A percentile compares a stretch with the other conserved stretches of the same genome.
Evolutionary conservation across 1,284 basidiomycete species (phyloP).

Genomic region (Leccinum angustisporum): DNA sequence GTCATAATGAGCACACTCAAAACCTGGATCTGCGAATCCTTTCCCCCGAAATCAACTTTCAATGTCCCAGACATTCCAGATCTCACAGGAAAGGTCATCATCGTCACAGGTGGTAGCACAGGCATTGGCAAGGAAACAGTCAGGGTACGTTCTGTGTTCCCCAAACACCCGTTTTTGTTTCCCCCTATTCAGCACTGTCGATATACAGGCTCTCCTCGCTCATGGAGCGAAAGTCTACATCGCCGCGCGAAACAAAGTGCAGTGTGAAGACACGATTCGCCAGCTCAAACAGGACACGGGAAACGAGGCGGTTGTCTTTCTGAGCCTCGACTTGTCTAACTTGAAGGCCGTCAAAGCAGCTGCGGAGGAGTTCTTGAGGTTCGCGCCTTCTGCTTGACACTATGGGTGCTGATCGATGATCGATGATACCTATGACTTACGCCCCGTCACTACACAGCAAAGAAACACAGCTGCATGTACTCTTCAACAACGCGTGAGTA

Average conservation of each 20-base stretch:
- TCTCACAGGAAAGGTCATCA: slow-evolving; percentile 28
- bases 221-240: slow-evolving; percentile 62
- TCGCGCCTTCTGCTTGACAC: background rate
- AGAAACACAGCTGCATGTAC: background rate
- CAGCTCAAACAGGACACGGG: slow-evolving; percentile 44
- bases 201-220: slow-evolving; percentile 40
- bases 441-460: background rate
- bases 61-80: slow-evolving; percentile 26
- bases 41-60: slow-evolving; percentile 19
- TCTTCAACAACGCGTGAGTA: background rate
- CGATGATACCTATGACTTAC: background rate
- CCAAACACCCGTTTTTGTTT: background rate
- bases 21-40: slow-evolving; percentile 13
- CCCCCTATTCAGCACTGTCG: background rate
- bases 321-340: slow-evolving; percentile 59
- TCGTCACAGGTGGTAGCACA: slow-evolving; percentile 32
- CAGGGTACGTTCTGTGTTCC: slow-evolving; percentile 6
- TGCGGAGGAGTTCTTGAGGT: slow-evolving; percentile 47
- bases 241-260: slow-evolving; percentile 45
- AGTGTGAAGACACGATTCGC: slow-evolving; percentile 47
- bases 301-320: slow-evolving; percentile 44
- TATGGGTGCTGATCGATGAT: background rate
- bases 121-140: slow-evolving; percentile 28
- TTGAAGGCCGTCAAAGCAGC: slow-evolving; percentile 47
- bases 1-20: slow-evolving; percentile 13